A percentile compares a stretch with the other conserved stretches of the same genome.
Evolutionary conservation across 495 filamentous ascomycete genomes (phyloP).

Genomic region (Penicillium verhagenii): DNA sequence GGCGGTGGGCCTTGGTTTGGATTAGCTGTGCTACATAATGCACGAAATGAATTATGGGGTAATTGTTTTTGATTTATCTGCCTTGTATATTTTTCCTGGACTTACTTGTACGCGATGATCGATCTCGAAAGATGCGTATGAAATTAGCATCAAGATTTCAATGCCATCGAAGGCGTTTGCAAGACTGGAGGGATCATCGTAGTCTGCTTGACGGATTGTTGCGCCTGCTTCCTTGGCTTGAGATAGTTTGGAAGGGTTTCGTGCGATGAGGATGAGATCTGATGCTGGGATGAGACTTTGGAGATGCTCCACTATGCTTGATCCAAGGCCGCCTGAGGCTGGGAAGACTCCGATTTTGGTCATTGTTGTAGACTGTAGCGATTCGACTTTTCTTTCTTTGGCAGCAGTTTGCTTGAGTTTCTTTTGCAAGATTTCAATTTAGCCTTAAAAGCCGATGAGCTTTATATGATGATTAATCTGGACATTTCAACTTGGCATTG

Average conservation of each 20-base stretch:
- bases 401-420: too few relatives aligned
- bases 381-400: neutral
- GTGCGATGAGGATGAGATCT: slow-evolving; percentile 44
- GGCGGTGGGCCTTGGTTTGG: slow-evolving; percentile 47
- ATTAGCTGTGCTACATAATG: too few relatives aligned
- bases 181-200: slow-evolving; percentile 31
- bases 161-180: slow-evolving; percentile 36
- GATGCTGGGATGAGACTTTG: slow-evolving; percentile 35
- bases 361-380: neutral
- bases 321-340: slow-evolving; percentile 48
- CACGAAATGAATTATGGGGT: too few relatives aligned
- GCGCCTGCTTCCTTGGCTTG: slow-evolving; percentile 27
- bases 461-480: too few relatives aligned
- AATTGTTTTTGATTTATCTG: too few relatives aligned
- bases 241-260: slow-evolving; percentile 39
- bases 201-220: slow-evolving; percentile 36
- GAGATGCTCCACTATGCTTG: slow-evolving; percentile 47
- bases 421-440: too few relatives aligned
- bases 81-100: too few relatives aligned
- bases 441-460: too few relatives aligned
- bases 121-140: slow-evolving; percentile 43
- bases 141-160: slow-evolving; percentile 38
- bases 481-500: too few relatives aligned
- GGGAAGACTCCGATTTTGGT: slow-evolving; percentile 51
- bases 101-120: slow-evolving; percentile 33